Evolutionary conservation across 2,329 filamentous ascomycete genomes (phyloP).

Genomic region (Scedosporium minutisporum): DNA sequence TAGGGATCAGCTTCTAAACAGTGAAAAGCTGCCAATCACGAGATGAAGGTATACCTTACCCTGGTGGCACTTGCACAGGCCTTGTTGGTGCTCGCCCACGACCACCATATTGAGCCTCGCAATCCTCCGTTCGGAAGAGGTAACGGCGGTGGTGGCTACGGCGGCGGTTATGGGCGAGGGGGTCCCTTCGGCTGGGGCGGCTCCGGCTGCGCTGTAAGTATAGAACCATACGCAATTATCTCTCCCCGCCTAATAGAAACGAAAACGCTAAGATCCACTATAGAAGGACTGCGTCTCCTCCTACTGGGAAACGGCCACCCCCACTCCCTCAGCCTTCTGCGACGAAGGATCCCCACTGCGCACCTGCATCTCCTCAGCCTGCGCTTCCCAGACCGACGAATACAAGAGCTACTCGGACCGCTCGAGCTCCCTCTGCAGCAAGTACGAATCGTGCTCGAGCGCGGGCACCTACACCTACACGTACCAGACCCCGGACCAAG

Average conservation of each 20-base stretch:
- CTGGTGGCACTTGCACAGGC: slow-evolving; percentile 5
- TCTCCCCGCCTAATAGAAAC: neutral
- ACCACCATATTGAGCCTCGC: neutral
- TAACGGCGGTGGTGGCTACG: slow-evolving; percentile 7
- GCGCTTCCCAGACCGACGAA: slow-evolving; percentile 12
- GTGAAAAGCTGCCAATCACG: neutral
- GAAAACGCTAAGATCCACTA: neutral
- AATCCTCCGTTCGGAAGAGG: slow-evolving; percentile 6
- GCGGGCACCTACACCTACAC: slow-evolving; percentile 17
- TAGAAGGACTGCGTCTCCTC: slow-evolving; percentile 16
- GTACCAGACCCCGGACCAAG: slow-evolving; percentile 8
- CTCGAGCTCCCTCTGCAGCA: slow-evolving; percentile 14
- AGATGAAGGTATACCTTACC: slow-evolving; percentile 7
- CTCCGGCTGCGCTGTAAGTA: slow-evolving; percentile 11
- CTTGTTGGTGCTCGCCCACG: neutral
- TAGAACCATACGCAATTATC: neutral
- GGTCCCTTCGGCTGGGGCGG: slow-evolving; percentile 5
- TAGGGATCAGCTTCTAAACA: neutral
- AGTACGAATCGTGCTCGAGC: slow-evolving; percentile 12
- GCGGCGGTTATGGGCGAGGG: neutral
- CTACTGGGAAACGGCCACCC: slow-evolving; percentile 15
- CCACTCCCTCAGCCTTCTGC: slow-evolving; percentile 15
- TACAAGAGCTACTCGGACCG: slow-evolving; percentile 13
- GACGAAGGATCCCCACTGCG: slow-evolving; percentile 9
- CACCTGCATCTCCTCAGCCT: slow-evolving; percentile 14